A percentile compares a stretch with the other conserved stretches of the same genome.
Evolutionary conservation across 2,329 filamentous ascomycete species (phyloP).

Genomic region (Capronia americana): DNA sequence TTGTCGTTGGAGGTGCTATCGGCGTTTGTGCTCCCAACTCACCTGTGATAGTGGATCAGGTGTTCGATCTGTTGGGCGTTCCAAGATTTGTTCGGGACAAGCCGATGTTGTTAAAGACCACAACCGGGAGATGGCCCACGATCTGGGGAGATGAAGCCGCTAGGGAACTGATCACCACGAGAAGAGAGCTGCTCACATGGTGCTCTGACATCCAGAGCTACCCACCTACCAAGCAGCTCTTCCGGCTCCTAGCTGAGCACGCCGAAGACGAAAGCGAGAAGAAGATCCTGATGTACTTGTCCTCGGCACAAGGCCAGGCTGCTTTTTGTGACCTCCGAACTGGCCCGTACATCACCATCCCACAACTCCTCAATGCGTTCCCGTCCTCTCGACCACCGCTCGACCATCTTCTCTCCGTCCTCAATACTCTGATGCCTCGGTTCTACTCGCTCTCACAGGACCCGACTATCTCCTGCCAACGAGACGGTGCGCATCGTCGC

Average conservation of each 20-base stretch:
- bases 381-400: constrained; percentile 88
- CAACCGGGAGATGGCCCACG: constrained; percentile 87
- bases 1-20: constrained; percentile 95
- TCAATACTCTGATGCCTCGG: constrained; percentile 91
- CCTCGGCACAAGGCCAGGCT: constrained; percentile 87
- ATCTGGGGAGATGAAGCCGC: constrained; percentile 94
- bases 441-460: constrained; percentile 99
- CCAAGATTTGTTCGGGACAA: constrained; percentile 84
- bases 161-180: constrained; percentile 85
- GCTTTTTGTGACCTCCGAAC: constrained; percentile 94
- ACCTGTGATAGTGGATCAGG: constrained; percentile 74
- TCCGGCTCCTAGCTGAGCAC: constrained; percentile 85
- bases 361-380: constrained; percentile 88
- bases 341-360: constrained; percentile 81
- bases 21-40: constrained; percentile 91
- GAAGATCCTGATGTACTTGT: constrained; percentile 85
- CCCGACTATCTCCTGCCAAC: constrained; percentile 77
- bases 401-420: constrained; percentile 76
- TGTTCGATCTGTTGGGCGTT: constrained; percentile 81
- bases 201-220: constrained; percentile 93
- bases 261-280: constrained; percentile 80
- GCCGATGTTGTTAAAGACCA: constrained; percentile 78
- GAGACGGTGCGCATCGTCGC: constrained; percentile 74
- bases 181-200: constrained; percentile 92
- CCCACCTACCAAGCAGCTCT: constrained; percentile 83